phyloP scores from a whole-genome alignment of 305 asterid genomes.

The Rubia peregrina region DNA sequence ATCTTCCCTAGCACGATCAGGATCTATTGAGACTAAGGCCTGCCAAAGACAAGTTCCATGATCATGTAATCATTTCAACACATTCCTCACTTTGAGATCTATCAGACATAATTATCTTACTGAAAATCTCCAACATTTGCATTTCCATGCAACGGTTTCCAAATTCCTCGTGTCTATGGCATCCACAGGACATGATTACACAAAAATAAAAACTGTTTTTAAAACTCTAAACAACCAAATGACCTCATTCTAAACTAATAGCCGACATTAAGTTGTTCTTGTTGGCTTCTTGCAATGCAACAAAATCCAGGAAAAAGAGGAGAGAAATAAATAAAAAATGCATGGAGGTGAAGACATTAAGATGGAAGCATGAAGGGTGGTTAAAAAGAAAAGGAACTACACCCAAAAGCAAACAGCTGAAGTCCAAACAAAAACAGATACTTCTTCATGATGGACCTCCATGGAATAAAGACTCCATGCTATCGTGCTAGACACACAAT shows the following conservation, averaged over 20 bases:
- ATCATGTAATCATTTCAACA: neutral
- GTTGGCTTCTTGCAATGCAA: neutral
- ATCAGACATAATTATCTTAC: neutral
- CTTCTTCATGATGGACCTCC: neutral
- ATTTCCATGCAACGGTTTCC: neutral
- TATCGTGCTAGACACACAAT: slow-evolving; percentile 1
- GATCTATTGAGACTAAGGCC: slow-evolving; percentile 91
- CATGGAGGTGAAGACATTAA: neutral
- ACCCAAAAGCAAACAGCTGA: neutral
- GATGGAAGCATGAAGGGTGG: slow-evolving; percentile 1
- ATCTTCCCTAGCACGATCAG: slow-evolving; percentile 83
- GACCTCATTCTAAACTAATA: neutral
- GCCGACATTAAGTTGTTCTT: neutral
- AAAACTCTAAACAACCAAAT: neutral
- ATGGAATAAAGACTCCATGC: neutral
- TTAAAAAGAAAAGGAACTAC: neutral
- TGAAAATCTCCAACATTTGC: neutral
- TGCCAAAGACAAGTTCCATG: slow-evolving; percentile 23
- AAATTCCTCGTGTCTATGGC: neutral
- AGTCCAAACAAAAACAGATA: neutral
- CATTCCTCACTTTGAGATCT: neutral
- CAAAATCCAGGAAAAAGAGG: neutral
- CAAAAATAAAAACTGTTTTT: neutral
- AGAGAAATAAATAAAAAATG: too few relatives aligned
- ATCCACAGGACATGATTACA: neutral